Base-by-base conservation (phyloP, 2,329 filamentous ascomycete species). In the Ploettnerulaceae sp. region DNA sequence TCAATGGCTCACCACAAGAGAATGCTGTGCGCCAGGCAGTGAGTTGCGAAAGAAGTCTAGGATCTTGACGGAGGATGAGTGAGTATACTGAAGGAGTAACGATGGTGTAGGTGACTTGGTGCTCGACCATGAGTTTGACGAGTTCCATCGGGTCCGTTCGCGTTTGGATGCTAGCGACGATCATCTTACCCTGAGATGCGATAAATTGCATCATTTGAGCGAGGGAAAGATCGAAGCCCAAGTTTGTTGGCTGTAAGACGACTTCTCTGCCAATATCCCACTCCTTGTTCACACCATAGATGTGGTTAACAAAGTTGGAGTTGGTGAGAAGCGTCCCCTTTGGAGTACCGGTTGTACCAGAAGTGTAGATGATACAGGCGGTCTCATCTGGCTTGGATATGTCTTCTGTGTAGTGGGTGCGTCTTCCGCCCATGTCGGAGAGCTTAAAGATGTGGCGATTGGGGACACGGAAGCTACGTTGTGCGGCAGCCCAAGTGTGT, bases 311-410 rank as follows among this genome's bases (percentile, higher is more conserved):
- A 7, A 63, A 17, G 24, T 46, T 52, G 3, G 18, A 24, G 34
- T 66, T 59, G 3, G 29, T 57, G 7, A 71, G 48, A 1, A 62
- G 32, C 14, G 73, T 64, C 4, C 70, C 70, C 55, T 74, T 74
- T 2, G 71, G 71, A 0, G 33, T 58, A 29, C 57, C 57, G 21
- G 56, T 60, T 1, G 53, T 49, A n/a, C 57, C 57, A 14, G 49
- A 53, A 18, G 57, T 57, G 45, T 46, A 59, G 24, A 56, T 37
- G 3, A 49, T 20, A 15, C 36, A 37, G 4, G 47, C 47, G 18
- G 37, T 37, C 22, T 25, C 28, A 6, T 46, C 18, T 6, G 43
- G 34, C n/a, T 31, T 32, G 7, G 42, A 45, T 24, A 45, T 29
- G 14, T 45, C 42, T 15, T 36, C 34, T 3, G 42, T 45, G 33